A percentile compares a stretch with the other conserved stretches of the same genome.
phyloP scores from a whole-genome alignment of 2,329 filamentous ascomycete species.

The Hymenoscyphus occultus region DNA sequence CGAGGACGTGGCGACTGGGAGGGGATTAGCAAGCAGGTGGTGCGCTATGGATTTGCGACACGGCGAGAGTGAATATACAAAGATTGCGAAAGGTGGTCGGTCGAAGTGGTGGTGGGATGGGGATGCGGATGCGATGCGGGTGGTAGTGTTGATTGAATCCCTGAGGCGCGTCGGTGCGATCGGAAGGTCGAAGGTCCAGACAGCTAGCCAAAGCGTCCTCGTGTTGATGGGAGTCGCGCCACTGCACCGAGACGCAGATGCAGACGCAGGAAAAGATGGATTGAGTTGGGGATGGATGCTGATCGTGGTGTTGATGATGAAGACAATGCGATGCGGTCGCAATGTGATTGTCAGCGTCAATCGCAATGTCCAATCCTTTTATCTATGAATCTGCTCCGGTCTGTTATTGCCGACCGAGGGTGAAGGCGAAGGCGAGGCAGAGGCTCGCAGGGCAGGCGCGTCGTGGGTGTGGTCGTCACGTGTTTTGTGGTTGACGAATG shows the following conservation, averaged over 20 bases:
- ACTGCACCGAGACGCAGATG: not conserved
- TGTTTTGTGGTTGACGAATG: conserved; percentile 3
- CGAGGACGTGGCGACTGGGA: not conserved
- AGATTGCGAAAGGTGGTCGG: not conserved
- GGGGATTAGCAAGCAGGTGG: not conserved
- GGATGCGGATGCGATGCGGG: not conserved
- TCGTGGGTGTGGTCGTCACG: not conserved
- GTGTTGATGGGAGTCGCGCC: not conserved
- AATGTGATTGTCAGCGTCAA: not conserved
- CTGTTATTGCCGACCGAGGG: not conserved
- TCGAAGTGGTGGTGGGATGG: not conserved
- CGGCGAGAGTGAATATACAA: not conserved
- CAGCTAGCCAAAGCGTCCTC: conserved; percentile 3
- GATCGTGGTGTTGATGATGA: not conserved
- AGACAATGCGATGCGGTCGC: not conserved
- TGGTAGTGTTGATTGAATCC: not conserved
- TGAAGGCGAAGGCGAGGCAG: not conserved
- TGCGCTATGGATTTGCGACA: not conserved
- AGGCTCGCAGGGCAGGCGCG: not conserved
- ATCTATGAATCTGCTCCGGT: not conserved
- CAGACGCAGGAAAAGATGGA: not conserved
- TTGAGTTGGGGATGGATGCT: not conserved
- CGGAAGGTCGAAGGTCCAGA: not conserved
- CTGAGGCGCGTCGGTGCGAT: conserved; percentile 2
- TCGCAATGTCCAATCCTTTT: not conserved